A percentile compares a stretch with the other conserved stretches of the same genome.
phyloP scores from a whole-genome alignment of 306 rosid genomes.

The Begonia peltatifolia region DNA sequence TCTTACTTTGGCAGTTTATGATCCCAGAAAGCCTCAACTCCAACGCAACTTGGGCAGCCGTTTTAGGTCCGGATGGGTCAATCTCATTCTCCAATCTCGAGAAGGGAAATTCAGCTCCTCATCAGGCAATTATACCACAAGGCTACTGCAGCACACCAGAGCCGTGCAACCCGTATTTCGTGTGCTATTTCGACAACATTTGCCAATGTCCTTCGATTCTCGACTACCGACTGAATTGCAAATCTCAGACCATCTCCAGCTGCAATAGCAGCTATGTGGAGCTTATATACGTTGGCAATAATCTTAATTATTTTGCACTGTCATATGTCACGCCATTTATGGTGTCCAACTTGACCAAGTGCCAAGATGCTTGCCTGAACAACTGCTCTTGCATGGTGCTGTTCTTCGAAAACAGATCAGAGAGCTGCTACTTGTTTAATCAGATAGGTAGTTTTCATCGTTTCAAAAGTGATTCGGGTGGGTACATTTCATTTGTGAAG shows the following conservation, averaged over 20 bases:
- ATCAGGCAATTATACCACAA: conserved; percentile 17
- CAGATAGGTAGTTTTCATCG: conserved; percentile 18
- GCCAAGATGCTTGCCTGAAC: conserved; percentile 19
- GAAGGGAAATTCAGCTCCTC: conserved; percentile 6
- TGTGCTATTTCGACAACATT: conserved; percentile 12
- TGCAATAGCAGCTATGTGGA: conserved; percentile 14
- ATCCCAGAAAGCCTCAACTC: conserved; percentile 6
- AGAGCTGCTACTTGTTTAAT: conserved; percentile 20
- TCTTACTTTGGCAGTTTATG: conserved; percentile 30
- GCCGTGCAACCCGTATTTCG: conserved; percentile 21
- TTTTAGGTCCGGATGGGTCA: conserved; percentile 15
- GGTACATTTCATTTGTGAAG: conserved; percentile 18
- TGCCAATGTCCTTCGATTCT: conserved; percentile 22
- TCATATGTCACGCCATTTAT: conserved; percentile 11
- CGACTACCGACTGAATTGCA: conserved; percentile 11
- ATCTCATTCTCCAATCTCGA: conserved; percentile 15
- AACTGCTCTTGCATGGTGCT: conserved; percentile 22
- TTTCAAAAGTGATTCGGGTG: conserved; percentile 4
- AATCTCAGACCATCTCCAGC: conserved; percentile 10
- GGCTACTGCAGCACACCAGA: conserved; percentile 22
- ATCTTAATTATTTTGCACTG: conserved; percentile 23
- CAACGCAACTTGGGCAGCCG: conserved; percentile 19
- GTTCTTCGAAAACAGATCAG: conserved; percentile 16
- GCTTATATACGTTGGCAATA: conserved; percentile 20
- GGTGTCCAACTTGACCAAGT: conserved; percentile 12